Conservation (phyloP, 2,329 filamentous ascomycete genomes). For the Verticillium klebahnii region DNA sequence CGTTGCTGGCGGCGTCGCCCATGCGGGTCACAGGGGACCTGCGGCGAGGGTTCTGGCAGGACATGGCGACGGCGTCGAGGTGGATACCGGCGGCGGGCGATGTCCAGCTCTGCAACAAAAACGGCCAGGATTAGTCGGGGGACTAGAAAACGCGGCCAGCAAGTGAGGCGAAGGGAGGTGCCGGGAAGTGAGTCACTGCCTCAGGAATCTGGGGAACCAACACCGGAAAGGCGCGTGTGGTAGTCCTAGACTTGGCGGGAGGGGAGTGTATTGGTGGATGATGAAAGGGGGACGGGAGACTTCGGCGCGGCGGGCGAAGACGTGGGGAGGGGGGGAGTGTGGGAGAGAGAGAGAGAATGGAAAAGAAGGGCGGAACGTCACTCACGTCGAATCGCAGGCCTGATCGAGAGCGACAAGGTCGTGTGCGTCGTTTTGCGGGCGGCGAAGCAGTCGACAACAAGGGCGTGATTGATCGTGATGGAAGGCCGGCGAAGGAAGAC, state of each 20-base stretch:
- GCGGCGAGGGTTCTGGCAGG: constrained; percentile 42
- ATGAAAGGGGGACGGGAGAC: constrained; percentile 4
- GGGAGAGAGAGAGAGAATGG: constrained; percentile 7
- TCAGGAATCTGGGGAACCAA: not conserved
- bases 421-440: not conserved
- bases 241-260: not conserved
- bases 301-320: not conserved
- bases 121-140: constrained; percentile 12
- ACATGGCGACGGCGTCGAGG: constrained; percentile 33
- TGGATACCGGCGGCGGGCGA: constrained; percentile 13
- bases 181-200: constrained; percentile 24
- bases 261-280: not conserved
- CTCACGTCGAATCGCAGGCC: not conserved
- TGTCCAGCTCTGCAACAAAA: constrained; percentile 23
- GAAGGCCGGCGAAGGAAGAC: not conserved
- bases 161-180: constrained; percentile 17
- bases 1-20: constrained; percentile 31
- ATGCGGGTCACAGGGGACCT: constrained; percentile 38
- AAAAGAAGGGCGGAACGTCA: not conserved
- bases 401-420: not conserved
- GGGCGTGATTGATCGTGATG: not conserved
- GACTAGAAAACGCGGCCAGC: constrained; percentile 5
- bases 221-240: not conserved
- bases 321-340: constrained; percentile 3
- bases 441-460: not conserved